Percentiles rank a stretch among this genome's conserved stretches.
Conservation (phyloP, 2,329 filamentous ascomycete species). For the Diaporthe helianthi region DNA sequence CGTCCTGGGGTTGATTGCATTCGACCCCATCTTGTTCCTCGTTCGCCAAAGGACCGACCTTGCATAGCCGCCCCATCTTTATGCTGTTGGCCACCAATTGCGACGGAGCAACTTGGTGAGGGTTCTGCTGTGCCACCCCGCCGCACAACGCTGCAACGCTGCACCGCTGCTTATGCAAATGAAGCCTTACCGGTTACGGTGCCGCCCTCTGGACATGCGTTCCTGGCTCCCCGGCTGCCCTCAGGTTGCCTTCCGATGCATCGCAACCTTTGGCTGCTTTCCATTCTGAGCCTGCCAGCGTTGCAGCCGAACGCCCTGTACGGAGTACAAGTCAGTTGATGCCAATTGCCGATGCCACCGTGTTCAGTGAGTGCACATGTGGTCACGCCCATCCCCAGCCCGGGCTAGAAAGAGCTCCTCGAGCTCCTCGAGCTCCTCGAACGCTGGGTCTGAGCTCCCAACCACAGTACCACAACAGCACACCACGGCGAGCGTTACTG, state of each 20-base stretch:
- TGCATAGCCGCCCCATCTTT: constrained; percentile 21
- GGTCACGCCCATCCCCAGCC: constrained; percentile 9
- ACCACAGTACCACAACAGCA: too few relatives aligned
- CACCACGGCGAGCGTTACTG: too few relatives aligned
- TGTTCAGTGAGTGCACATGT: too few relatives aligned
- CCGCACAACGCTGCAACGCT: not conserved
- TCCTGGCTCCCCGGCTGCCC: constrained; percentile 8
- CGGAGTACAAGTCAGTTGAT: constrained; percentile 8
- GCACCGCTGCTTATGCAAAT: not conserved
- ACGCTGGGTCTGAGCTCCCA: constrained; percentile 23
- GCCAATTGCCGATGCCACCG: constrained; percentile 21
- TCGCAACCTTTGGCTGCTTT: not conserved
- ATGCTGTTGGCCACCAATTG: constrained; percentile 16
- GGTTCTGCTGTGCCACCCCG: constrained; percentile 21
- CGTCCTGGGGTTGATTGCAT: constrained; percentile 11
- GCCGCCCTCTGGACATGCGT: constrained; percentile 13
- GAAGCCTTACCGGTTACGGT: constrained; percentile 17
- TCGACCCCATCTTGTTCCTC: not conserved
- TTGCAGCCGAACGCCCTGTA: constrained; percentile 12
- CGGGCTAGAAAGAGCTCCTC: not conserved
- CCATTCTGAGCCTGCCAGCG: constrained; percentile 20
- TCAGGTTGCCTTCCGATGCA: too few relatives aligned
- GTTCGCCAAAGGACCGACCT: constrained; percentile 21
- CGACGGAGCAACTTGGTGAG: not conserved
- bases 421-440: constrained; percentile 11